Percentiles rank a stretch among this genome's conserved stretches.
Evolutionary conservation across 352 stramenopile genomes (phyloP).

Genomic region (Peronospora belbahrii): DNA sequence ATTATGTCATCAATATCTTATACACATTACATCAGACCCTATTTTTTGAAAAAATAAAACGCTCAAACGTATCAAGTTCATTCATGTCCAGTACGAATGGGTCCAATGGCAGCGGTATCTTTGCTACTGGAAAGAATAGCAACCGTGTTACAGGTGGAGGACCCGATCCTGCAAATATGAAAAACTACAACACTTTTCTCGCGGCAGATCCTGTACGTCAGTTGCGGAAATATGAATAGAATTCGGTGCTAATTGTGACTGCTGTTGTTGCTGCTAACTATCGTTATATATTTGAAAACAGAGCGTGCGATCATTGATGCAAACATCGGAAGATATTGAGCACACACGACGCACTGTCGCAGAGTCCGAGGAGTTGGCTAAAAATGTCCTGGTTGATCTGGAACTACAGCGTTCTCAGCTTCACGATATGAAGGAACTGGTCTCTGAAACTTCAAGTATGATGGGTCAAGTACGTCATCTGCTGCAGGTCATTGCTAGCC

Average conservation of each 20-base stretch:
- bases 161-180: conserved; percentile 23
- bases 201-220: conserved; percentile 38
- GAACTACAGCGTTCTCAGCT: conserved; percentile 74
- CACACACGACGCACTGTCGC: conserved; percentile 48
- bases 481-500: conserved; percentile 65
- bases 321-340: conserved; percentile 70
- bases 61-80: no score
- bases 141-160: conserved; percentile 26
- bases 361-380: conserved; percentile 63
- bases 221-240: no score
- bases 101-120: conserved; percentile 19
- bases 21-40: background rate
- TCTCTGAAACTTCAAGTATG: conserved; percentile 58
- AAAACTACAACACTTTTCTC: conserved; percentile 76
- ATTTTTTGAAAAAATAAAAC: conserved; percentile 19
- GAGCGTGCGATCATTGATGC: conserved; percentile 57
- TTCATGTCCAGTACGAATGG: conserved; percentile 36
- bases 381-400: conserved; percentile 67
- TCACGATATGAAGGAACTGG: conserved; percentile 75
- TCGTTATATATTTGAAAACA: conserved; percentile 4
- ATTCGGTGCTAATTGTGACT: background rate
- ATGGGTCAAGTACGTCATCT: conserved; percentile 57
- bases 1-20: no score
- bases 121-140: conserved; percentile 15
- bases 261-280: background rate